Percentiles rank a stretch among this genome's conserved stretches.
These are phyloP conservation scores for Penicillium canescens DNA, from an alignment of 495 filamentous ascomycete species.

Conservation along the genomic window DNA sequence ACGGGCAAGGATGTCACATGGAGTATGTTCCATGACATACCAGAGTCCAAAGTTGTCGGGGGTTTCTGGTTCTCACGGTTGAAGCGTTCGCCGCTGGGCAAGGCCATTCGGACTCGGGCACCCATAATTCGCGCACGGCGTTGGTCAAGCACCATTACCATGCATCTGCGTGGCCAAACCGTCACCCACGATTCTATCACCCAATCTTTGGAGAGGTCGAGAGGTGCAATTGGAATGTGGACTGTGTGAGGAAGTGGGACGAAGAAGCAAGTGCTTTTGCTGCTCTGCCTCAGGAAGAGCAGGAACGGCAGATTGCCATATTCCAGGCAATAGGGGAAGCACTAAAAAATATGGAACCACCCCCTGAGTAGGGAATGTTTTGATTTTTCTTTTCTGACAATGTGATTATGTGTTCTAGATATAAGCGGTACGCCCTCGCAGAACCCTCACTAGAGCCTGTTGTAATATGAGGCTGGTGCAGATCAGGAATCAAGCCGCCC, in stretches of 20 bases:
- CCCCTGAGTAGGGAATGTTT: background rate
- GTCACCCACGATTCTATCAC: constrained; percentile 59
- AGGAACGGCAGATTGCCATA: constrained; percentile 44
- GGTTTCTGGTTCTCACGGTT: constrained; percentile 60
- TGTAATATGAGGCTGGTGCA: background rate
- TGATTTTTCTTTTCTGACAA: background rate
- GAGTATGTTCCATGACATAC: constrained; percentile 58
- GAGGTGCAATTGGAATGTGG: constrained; percentile 61
- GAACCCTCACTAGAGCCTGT: background rate
- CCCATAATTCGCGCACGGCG: constrained; percentile 55
- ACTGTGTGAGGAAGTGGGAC: constrained; percentile 61
- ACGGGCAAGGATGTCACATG: constrained; percentile 44
- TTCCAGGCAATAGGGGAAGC: constrained; percentile 9
- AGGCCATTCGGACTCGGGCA: constrained; percentile 64
- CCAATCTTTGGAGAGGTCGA: constrained; percentile 64
- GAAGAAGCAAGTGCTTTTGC: constrained; percentile 49
- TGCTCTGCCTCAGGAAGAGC: constrained; percentile 45
- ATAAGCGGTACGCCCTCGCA: background rate
- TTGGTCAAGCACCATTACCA: constrained; percentile 67
- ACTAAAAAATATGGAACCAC: constrained; percentile 1
- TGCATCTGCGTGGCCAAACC: constrained; percentile 59
- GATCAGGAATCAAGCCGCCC: too few relatives aligned
- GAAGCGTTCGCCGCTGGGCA: constrained; percentile 66
- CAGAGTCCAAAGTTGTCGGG: constrained; percentile 56
- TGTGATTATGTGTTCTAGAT: background rate